Evolutionary conservation across 129 eudicot genomes (phyloP).

Genomic region (Heracleum sosnowskyi): DNA sequence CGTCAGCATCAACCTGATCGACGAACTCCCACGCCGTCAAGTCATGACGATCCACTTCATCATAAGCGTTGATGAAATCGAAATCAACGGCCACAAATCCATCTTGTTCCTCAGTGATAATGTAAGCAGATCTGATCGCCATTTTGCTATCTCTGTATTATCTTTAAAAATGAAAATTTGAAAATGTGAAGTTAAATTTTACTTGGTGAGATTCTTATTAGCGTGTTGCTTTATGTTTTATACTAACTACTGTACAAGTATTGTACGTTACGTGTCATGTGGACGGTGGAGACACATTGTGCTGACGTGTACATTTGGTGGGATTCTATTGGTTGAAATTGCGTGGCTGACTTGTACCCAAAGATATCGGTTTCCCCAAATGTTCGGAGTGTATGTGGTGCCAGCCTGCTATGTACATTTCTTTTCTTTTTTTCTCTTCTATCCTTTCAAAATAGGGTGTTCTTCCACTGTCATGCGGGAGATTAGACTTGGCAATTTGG

Average conservation of each 20-base stretch:
- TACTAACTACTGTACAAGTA: background rate
- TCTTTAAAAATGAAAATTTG: background rate
- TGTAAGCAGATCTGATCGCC: conserved; percentile 4
- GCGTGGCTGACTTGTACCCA: background rate
- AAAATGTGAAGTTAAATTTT: too few species aligned
- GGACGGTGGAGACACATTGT: too few species aligned
- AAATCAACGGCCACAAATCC: conserved; percentile 13
- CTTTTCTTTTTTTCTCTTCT: too few species aligned
- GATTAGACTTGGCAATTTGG: too few species aligned
- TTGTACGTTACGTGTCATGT: background rate
- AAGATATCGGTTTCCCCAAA: background rate
- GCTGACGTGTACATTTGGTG: background rate
- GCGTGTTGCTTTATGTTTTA: background rate
- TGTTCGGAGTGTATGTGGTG: background rate
- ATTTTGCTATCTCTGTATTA: background rate
- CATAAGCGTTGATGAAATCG: background rate
- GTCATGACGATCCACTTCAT: background rate
- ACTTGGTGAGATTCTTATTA: background rate
- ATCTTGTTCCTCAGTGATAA: conserved; percentile 3
- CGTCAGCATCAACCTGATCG: background rate
- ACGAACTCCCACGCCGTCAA: conserved; percentile 44
- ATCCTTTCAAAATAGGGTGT: too few species aligned
- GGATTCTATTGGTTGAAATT: background rate
- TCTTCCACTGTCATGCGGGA: too few species aligned
- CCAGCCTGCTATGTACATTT: background rate